A percentile compares a stretch with the other conserved stretches of the same genome.
These are phyloP conservation scores for Diaporthe ampelina DNA, from an alignment of 2,329 filamentous ascomycete species.

Conservation along the genomic window DNA sequence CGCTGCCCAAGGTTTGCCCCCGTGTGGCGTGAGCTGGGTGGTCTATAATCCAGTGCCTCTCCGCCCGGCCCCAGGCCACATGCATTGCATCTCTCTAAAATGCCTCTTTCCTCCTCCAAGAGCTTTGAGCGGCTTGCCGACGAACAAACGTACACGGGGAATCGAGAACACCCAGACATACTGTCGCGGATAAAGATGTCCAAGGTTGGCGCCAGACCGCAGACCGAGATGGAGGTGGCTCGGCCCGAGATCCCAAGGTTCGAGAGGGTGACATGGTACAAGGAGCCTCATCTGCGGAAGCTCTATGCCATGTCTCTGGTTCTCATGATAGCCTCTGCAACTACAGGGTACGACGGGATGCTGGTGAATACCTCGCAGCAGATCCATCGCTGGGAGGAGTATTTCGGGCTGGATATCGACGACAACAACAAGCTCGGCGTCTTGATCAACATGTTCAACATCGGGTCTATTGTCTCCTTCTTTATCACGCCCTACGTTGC, in stretches of 20 bases:
- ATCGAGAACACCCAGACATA: conserved; percentile 7
- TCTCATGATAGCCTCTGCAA: conserved; percentile 44
- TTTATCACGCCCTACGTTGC: conserved; percentile 61
- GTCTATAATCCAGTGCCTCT: conserved; percentile 6
- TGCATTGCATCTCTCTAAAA: conserved; percentile 1
- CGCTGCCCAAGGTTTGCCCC: neutral
- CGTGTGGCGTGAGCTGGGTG: conserved; percentile 16
- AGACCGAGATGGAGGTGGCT: conserved; percentile 44
- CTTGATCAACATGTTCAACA: conserved; percentile 57
- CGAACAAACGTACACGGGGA: neutral
- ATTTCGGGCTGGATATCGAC: conserved; percentile 47
- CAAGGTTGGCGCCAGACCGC: conserved; percentile 13
- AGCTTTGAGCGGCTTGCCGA: conserved; percentile 28
- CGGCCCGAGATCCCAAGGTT: conserved; percentile 61
- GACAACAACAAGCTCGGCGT: conserved; percentile 54
- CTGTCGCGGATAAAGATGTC: conserved; percentile 18
- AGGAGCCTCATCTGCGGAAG: conserved; percentile 66
- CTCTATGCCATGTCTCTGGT: conserved; percentile 56
- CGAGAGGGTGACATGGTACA: conserved; percentile 68
- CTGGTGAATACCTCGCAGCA: conserved; percentile 58
- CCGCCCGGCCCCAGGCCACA: neutral
- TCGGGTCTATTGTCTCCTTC: conserved; percentile 56
- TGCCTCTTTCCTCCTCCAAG: conserved; percentile 22
- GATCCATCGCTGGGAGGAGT: conserved; percentile 51
- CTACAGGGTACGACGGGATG: conserved; percentile 42